Base-by-base conservation (phyloP, 106 monocot genomes). In the Amphibolis antarctica region DNA sequence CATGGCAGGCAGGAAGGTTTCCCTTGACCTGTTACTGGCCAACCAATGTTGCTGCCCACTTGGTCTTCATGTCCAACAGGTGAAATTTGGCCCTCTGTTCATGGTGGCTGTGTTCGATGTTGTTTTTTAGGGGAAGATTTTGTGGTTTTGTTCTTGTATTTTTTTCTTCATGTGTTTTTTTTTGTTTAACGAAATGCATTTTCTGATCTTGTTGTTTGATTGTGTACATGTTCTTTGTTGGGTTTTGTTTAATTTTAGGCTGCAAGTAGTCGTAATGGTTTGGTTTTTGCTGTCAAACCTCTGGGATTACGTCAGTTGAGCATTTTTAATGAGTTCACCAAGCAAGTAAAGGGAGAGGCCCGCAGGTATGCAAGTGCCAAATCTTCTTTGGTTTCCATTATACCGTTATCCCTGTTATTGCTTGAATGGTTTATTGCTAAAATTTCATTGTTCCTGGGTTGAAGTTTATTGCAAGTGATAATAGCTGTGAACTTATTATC, bases 271-370 rank as follows among this genome's bases (percentile, higher is more conserved):
- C 59, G 62, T 52, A 42, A 58, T 28, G 55, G 62, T 30, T 58
- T 64, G 49, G 27, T 52, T 42, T 51, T 18, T 28, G 72, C 28
- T 42, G 55, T 49, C 53, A 71, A 48, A 20, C 29, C 65, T 73
- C 55, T 64, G 36, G 72, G 46, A 50, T 56, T 55, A 71, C 85
- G 93, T 1, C 71, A 72, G n/a, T 79, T 88, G 13, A 81, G 88
- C 65, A 71, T 93, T 44, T 86, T 93, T 63, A 88, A 77, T 14
- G 93, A 93, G 74, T 88, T 93, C 43, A 85, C 84, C 9, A 85
- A 93, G 76, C 78, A 85, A 68, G 50, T 93, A 63, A 88, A 85
- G 69, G 93, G 88, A 70, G 82, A 93, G 72, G 84, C 79, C 47
- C 83, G 80, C 21, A 88, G 83, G 88, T 93, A 71, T 21, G 47